Conservation (phyloP, 352 stramenopile species). For the Phytopythium kandeliae region DNA sequence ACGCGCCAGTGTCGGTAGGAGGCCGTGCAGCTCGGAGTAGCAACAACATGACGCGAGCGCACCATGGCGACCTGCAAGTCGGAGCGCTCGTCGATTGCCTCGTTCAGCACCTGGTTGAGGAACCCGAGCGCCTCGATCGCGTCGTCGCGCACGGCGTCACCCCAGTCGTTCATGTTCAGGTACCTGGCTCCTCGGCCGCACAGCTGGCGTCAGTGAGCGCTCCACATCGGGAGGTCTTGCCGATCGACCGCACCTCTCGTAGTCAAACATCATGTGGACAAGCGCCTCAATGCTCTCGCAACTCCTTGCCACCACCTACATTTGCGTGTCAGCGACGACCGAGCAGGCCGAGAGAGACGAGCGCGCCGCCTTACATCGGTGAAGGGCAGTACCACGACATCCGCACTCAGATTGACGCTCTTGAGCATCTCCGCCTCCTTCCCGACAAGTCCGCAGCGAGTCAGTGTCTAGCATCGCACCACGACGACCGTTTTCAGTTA, state of each 20-base stretch:
- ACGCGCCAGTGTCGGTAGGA: background rate
- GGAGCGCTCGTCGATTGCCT: conserved; percentile 65
- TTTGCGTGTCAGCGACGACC: background rate
- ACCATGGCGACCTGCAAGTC: conserved; percentile 79
- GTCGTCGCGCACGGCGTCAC: conserved; percentile 65
- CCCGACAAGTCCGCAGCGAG: conserved; percentile 46
- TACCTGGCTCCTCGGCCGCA: conserved; percentile 25
- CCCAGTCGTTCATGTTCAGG: conserved; percentile 78
- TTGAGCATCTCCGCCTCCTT: conserved; percentile 56
- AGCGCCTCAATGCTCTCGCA: conserved; percentile 55
- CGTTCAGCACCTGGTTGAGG: conserved; percentile 67
- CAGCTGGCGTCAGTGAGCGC: too few species aligned
- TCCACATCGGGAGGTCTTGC: too few species aligned
- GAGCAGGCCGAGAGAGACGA: background rate
- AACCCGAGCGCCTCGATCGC: conserved; percentile 68
- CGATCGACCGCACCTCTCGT: conserved; percentile 55
- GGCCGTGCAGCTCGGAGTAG: too few species aligned
- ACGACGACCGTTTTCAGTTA: background rate
- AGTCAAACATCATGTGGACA: conserved; percentile 78
- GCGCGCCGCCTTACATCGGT: conserved; percentile 26
- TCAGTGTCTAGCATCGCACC: conserved; percentile 24
- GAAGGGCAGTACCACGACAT: conserved; percentile 56
- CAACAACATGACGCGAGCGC: background rate
- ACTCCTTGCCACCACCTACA: conserved; percentile 56
- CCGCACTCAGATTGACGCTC: conserved; percentile 35